Percentiles rank a stretch among this genome's conserved stretches.
Evolutionary conservation across 768 basidiomycete genomes (phyloP).

Genomic region (Zangia roseola): DNA sequence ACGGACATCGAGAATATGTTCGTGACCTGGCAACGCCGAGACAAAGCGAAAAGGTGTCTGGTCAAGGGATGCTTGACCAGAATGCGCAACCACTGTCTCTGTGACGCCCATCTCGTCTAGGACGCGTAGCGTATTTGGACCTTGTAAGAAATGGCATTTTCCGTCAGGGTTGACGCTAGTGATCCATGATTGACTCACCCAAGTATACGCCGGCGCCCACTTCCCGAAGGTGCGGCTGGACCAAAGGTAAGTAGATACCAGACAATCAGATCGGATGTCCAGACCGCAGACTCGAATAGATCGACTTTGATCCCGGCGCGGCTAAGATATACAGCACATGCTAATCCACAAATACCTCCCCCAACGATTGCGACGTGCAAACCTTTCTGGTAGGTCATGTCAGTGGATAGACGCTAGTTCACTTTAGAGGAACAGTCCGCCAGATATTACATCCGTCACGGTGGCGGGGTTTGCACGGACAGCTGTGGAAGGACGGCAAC

Average conservation of each 20-base stretch:
- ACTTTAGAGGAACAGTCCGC: too few relatives aligned
- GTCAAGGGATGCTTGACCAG: conserved; percentile 35
- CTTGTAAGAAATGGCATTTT: conserved; percentile 31
- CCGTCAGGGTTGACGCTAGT: too few relatives aligned
- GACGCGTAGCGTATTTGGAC: conserved; percentile 49
- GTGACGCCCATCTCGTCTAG: conserved; percentile 44
- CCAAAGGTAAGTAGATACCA: not conserved
- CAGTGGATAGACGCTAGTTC: too few relatives aligned
- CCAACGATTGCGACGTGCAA: conserved; percentile 54
- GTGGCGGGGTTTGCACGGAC: too few relatives aligned
- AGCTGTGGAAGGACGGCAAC: too few relatives aligned
- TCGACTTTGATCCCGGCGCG: conserved; percentile 43
- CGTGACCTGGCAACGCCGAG: conserved; percentile 43
- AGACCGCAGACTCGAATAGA: conserved; percentile 55
- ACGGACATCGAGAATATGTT: conserved; percentile 44
- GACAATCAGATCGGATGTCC: too few relatives aligned
- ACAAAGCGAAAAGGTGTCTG: conserved; percentile 38
- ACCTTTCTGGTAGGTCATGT: conserved; percentile 31
- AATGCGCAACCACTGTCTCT: conserved; percentile 39
- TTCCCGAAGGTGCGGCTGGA: conserved; percentile 47
- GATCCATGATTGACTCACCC: conserved; percentile 31
- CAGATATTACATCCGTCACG: too few relatives aligned
- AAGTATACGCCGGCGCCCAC: conserved; percentile 56
- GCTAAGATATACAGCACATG: conserved; percentile 44
- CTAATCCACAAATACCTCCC: conserved; percentile 54